Base-by-base conservation (phyloP, 441 rosid genomes). In the Pelargonium cotyledonis region DNA sequence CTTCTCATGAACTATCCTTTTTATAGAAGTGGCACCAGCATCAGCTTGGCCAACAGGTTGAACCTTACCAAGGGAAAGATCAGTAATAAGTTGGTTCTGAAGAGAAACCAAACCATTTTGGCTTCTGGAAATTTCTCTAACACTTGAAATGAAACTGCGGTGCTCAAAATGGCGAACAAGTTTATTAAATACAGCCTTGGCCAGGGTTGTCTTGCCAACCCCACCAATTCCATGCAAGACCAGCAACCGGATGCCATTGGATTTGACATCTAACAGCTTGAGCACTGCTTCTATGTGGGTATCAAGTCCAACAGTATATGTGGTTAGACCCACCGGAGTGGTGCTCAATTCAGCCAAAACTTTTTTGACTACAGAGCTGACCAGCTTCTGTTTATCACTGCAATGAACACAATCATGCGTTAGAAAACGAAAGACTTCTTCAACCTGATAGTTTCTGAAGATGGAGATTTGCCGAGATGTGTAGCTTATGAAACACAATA, bases 221-320 rank as follows among this genome's bases (percentile, higher is more conserved):
- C 89, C 95, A 8, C 89, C 88, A 79, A 85, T 79, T 55, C 95
- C 95, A 65, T 79, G 19, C 66, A 87, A 70, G 1, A 89, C 92
- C 7, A 84, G 8, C 35, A 85, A 38, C 19, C 65, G 75, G 68
- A 80, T 75, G 1, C 69, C 73, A 7, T 21, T 72, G 15, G 77
- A 68, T 67, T 77, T 69, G 3, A 74, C 41, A 68, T 84, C 76
- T 5, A 84, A 6, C 43, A 80, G 66, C 6, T 57, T 46, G 66
- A 65, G 66, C 35, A 91, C 66, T 14, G 72, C 65, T 19, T 80
- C 65, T 0, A 77, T 15, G 12, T 82, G 87, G 41, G 78, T 65
- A 21, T 85, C 86, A 7, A 88, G 70, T 65, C 92, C 96, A 71
- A 89, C 90, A 0, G 78, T 72, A 70, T 73, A 80, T 1, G 71